Conservation (phyloP, 1,284 basidiomycete species). For the Phenoliferia sp. region DNA sequence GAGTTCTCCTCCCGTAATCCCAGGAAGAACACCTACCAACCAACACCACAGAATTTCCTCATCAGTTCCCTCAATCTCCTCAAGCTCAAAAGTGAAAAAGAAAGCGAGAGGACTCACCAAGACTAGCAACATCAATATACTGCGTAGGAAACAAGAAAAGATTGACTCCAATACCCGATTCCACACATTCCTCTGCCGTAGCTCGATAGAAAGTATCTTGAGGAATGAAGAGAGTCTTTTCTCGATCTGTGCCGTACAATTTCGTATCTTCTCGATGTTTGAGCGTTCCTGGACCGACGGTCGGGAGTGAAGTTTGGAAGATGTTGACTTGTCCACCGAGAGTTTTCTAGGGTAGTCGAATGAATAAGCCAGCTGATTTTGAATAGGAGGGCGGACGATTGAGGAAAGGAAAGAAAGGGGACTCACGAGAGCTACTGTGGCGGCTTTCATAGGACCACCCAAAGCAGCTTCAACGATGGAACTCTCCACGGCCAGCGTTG, state of each 20-base stretch:
- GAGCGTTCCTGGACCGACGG: slow-evolving; percentile 68
- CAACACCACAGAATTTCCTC: no score
- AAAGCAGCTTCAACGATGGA: slow-evolving; percentile 59
- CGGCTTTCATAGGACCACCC: slow-evolving; percentile 71
- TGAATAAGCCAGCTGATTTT: slow-evolving; percentile 14
- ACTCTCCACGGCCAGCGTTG: slow-evolving; percentile 58
- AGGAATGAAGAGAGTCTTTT: slow-evolving; percentile 71
- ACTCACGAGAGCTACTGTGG: slow-evolving; percentile 67
- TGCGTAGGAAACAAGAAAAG: slow-evolving; percentile 79
- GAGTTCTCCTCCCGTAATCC: slow-evolving; percentile 83
- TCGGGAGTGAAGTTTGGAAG: slow-evolving; percentile 76
- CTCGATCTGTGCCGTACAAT: slow-evolving; percentile 84
- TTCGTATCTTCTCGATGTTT: slow-evolving; percentile 60
- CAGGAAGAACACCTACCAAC: slow-evolving; percentile 64
- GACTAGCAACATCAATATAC: slow-evolving; percentile 81
- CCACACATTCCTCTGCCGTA: slow-evolving; percentile 79
- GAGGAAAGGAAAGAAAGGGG: slow-evolving; percentile 5
- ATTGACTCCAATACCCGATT: slow-evolving; percentile 85
- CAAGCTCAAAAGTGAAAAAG: neutral
- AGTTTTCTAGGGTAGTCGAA: slow-evolving; percentile 52
- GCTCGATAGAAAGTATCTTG: slow-evolving; percentile 73
- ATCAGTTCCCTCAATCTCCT: neutral
- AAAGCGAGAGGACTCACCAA: slow-evolving; percentile 53
- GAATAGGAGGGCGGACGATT: neutral
- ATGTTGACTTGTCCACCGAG: slow-evolving; percentile 80